A percentile compares a stretch with the other conserved stretches of the same genome.
These are phyloP conservation scores for Cladosporium sp. DNA, from an alignment of 2,329 filamentous ascomycete species.

Conservation along the genomic window DNA sequence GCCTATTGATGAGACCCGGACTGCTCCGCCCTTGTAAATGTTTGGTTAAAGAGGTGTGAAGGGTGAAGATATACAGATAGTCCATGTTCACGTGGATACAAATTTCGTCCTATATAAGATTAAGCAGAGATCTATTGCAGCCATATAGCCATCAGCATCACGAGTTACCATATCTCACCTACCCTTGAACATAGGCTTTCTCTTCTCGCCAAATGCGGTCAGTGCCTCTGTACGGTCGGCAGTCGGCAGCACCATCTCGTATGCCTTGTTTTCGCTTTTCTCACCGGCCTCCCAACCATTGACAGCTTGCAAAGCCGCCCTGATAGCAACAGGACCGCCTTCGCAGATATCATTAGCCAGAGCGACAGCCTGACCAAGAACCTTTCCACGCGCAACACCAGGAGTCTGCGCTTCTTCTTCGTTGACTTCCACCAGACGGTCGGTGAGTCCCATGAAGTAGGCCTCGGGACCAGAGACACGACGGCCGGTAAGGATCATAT, in stretches of 20 bases:
- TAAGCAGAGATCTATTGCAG: conserved; percentile 3
- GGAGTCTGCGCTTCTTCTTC: conserved; percentile 52
- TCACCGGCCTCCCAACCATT: conserved; percentile 61
- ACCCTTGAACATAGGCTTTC: conserved; percentile 64
- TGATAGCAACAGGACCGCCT: conserved; percentile 78
- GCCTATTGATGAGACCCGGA: too few species aligned
- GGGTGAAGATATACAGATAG: too few species aligned
- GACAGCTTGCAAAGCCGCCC: conserved; percentile 75
- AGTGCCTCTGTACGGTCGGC: conserved; percentile 87
- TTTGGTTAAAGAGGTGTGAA: too few species aligned
- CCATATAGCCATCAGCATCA: not conserved
- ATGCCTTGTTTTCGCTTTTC: conserved; percentile 80
- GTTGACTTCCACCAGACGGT: conserved; percentile 79
- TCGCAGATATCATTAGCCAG: conserved; percentile 83
- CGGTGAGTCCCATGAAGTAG: conserved; percentile 85
- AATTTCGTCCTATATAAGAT: not conserved
- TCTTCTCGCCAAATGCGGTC: conserved; percentile 75
- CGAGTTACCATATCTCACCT: conserved; percentile 30
- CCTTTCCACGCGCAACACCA: conserved; percentile 59
- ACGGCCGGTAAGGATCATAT: conserved; percentile 87
- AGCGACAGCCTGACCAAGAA: conserved; percentile 70
- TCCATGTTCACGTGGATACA: too few species aligned
- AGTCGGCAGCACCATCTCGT: conserved; percentile 75
- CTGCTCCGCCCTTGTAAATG: too few species aligned
- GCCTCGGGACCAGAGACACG: conserved; percentile 78